Base-by-base conservation (phyloP, 2,329 filamentous ascomycete species). In the Penicillium paneum region DNA sequence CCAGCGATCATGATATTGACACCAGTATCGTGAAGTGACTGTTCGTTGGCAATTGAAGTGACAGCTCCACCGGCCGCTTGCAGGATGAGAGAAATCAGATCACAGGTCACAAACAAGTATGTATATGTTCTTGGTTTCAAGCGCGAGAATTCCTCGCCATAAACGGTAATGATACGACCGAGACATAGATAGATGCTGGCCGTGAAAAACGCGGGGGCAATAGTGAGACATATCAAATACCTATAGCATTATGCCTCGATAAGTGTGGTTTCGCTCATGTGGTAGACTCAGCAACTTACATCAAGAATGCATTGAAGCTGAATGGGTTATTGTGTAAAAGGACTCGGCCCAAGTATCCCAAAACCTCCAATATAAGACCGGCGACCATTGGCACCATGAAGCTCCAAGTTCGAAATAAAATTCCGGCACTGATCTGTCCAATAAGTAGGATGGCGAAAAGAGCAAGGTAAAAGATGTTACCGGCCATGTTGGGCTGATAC, bases 181-280 rank as follows among this genome's bases (percentile, higher is more conserved):
- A 63, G 49, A 56, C 82, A 85, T 48, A 89, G 73, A 64, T 89
- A 89, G 38, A 88, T 79, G 1, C 79, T 82, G 0, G 83, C 85
- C 8, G 83, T 80, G 67, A 87, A 76, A 65, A 87, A 88, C 1
- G 84, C 84, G 0, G 86, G 85, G 0, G 77, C 85, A 55, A 88
- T 79, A 3, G 85, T 88, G 53, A 89, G 75, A 59, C 80, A 83
- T 64, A 82, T 78, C 35, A 85, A 80, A 66, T 87, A 83, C 35
- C 84, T 80, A 43, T 52, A 81, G 71, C 34, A 52, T 61, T 21
- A 59, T 15, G 24, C 40, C 24, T 58, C 41, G 57, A 49, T 65
- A 61, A 40, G 61, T 32, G 38, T 71, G 67, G 2, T 57, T 76
- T 60, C 74, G 78, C 50, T 32, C 44, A 55, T 38, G 31, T 47